Evolutionary conservation across 1,284 basidiomycete genomes (phyloP), one percentile per base, ranked within the genome.

Genomic region (Malassezia brasiliensis): DNA sequence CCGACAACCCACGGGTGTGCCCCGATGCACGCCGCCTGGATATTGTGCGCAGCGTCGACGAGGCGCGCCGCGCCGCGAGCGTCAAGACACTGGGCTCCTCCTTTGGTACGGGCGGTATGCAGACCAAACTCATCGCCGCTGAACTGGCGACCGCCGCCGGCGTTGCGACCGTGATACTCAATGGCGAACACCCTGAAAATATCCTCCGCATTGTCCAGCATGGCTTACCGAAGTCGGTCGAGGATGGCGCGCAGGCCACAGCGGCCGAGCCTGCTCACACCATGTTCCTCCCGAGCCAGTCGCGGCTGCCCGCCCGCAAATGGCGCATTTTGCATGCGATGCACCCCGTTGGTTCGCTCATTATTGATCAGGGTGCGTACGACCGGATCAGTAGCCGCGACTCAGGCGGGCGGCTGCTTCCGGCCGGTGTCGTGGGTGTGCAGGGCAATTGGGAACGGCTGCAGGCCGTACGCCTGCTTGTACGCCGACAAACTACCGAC

Each of bases 71-170:
- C 17, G 80, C 88, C 81, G 89, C 96, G 3, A 88, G 86, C 66
- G 94, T 90, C 0, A 83, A 83, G 2, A 96, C 90, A 0, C 80
- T 93, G 5, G 94, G 93, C 0, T 91, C 89, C 0, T 88, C 82
- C 61, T 81, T 99, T 11, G 94, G 93, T 0, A 98, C 94, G 2
- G 94, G 93, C 1, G 94, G 94, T 5, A 98, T 98, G 94, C 90
- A 94, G 77, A 98, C 94, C 6, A 99, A 98, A 74, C 83, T 98
- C 58, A 94, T 98, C 61, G 93, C 93, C 1, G 93, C 94, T 0
- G 94, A 98, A 73, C 87, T 99, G 14, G 91, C 93, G 0, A 94
- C 88, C 0, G 90, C 85, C 0, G 93, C 91, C 0, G 93, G 94
- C 5, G 90, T 94, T n/a, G 85, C 88, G 0, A 96, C 93, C 0